A percentile compares a stretch with the other conserved stretches of the same genome.
Conservation (phyloP, 257 asterid species). For the Anisodus acutangulus region DNA sequence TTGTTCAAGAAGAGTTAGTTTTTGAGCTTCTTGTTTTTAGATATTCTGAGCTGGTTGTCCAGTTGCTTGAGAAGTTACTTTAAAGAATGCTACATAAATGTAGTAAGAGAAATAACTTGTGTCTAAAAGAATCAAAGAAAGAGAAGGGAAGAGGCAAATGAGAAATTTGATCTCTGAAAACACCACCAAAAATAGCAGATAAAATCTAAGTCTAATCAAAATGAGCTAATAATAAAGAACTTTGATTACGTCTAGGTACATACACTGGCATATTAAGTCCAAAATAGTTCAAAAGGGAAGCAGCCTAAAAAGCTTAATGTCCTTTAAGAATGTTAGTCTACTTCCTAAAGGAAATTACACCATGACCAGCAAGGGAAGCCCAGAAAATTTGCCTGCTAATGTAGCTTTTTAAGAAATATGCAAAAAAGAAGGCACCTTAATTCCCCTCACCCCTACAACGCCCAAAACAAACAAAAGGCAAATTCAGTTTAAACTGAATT, state of each 20-base stretch:
- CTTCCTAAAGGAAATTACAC: not conserved
- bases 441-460: not conserved
- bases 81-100: not conserved
- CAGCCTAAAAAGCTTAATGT: not conserved
- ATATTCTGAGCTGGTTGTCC: not conserved
- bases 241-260: not conserved
- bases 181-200: not conserved
- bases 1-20: not conserved
- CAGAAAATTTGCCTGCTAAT: not conserved
- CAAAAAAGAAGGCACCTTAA: not conserved
- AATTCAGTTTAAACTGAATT: not conserved
- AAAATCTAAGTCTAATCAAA: not conserved
- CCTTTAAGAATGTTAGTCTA: not conserved
- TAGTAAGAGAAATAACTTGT: not conserved
- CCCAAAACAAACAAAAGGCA: not conserved
- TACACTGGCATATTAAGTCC: not conserved
- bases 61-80: constrained; percentile 7
- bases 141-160: not conserved
- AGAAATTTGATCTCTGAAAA: not conserved
- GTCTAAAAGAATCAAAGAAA: not conserved
- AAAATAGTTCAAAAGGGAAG: not conserved
- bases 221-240: not conserved
- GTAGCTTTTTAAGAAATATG: not conserved
- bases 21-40: not conserved
- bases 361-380: not conserved